Evolutionary conservation across 805 yeast genomes (phyloP), one percentile per base, ranked within the genome.

Genomic region (Candida odintsovae): DNA sequence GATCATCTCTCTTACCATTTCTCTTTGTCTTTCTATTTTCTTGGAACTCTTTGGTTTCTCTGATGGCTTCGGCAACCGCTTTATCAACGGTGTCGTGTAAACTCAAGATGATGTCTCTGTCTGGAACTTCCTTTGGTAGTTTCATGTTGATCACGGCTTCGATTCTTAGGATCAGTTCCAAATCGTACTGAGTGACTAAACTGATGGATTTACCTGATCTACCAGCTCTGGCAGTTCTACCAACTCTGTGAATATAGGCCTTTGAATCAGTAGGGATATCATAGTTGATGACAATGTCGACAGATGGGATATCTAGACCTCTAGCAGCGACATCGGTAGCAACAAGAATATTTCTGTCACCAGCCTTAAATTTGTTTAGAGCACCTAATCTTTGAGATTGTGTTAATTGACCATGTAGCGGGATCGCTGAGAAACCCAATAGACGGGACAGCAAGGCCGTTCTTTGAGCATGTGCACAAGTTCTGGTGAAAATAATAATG

Each of bases 211-310:
- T 86, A 42, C 96, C 96, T 0, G 92, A 80, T 56, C 90, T 77
- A 18, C 96, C 96, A 1, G 96, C 95, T 66, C 97, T 83, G 2
- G 97, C 97, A 29, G 97, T 90, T 72, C 97, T 83, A 47, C 97
- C 97, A 29, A 90, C 97, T 67, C 96, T 73, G 64, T 86, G 95
- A 54, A 86, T 82, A 58, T 83, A 86, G 11, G 90, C 87, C 63
- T 86, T 87, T 6, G 92, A 86, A 61, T 86, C 94, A 20, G 88
- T 82, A 23, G 95, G 94, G 44, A 86, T 80, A 62, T 86, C 94
- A 56, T 81, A 86, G 62, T 86, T 86, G 40, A 86, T 70, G 35
- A 86, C 94, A 49, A 84, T 67, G 60, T 84, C 92, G 42, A 86
- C 94, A 20, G 80, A 71, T 12, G 95, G 92, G 45, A 86, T 86